Conservation (phyloP, 257 asterid species). For the Lycium barbarum region DNA sequence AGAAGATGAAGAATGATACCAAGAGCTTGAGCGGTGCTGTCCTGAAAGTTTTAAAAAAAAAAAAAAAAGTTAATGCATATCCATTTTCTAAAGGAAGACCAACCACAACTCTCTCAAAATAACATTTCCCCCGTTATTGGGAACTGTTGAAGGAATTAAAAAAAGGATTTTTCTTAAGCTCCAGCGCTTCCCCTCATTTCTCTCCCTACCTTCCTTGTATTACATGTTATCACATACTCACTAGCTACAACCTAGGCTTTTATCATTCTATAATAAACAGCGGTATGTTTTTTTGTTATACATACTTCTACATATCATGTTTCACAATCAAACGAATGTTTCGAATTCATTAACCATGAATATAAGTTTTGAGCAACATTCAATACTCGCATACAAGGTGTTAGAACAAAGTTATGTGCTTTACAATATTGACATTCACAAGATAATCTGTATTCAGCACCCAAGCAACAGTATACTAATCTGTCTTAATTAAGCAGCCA, state of each 20-base stretch:
- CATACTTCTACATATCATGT: not conserved
- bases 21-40: constrained; percentile 83
- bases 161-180: not conserved
- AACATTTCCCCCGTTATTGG: constrained; percentile 1
- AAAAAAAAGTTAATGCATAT: constrained; percentile 37
- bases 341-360: not conserved
- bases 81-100: constrained; percentile 33
- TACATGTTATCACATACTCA: constrained; percentile 8
- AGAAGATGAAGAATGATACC: constrained; percentile 94
- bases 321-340: constrained; percentile 1
- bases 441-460: not conserved
- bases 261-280: constrained; percentile 19
- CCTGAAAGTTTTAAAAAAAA: constrained; percentile 53
- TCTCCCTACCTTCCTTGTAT: not conserved
- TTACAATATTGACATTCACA: not conserved
- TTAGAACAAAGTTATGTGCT: not conserved
- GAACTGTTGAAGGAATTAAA: not conserved
- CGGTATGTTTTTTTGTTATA: constrained; percentile 22
- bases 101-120: constrained; percentile 11
- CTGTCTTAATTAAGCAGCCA: not conserved
- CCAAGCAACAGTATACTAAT: not conserved
- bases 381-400: constrained; percentile 14
- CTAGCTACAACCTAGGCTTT: constrained; percentile 12
- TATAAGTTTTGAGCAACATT: not conserved
- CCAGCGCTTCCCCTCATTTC: constrained; percentile 1